A percentile compares a stretch with the other conserved stretches of the same genome.
Conservation (phyloP, 2,329 filamentous ascomycete species). For the Clonostachys byssicola region DNA sequence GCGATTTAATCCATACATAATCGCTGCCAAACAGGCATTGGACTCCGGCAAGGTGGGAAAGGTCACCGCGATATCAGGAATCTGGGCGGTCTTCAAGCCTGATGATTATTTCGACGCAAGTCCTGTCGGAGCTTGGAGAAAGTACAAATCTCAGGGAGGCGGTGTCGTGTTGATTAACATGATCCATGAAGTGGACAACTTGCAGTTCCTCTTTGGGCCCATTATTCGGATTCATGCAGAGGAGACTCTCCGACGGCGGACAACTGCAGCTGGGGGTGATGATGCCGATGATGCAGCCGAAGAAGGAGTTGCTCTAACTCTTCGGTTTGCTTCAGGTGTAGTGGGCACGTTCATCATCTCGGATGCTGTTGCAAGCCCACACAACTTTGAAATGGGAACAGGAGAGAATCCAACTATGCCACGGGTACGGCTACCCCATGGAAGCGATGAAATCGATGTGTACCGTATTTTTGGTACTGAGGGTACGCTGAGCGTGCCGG, state of each 20-base stretch:
- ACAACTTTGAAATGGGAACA: conserved; percentile 52
- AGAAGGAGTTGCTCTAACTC: conserved; percentile 49
- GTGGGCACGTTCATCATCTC: conserved; percentile 54
- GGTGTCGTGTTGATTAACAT: conserved; percentile 54
- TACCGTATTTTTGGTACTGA: conserved; percentile 51
- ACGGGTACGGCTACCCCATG: neutral
- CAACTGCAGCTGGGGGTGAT: neutral
- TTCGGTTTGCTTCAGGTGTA: conserved; percentile 47
- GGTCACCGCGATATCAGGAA: conserved; percentile 46
- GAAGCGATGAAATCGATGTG: conserved; percentile 24
- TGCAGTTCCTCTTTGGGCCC: conserved; percentile 51
- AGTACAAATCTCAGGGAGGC: conserved; percentile 20
- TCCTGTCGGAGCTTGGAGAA: conserved; percentile 35
- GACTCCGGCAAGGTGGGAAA: conserved; percentile 32
- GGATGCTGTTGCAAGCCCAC: conserved; percentile 44
- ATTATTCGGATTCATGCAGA: conserved; percentile 48
- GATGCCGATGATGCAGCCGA: conserved; percentile 37
- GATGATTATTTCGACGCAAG: conserved; percentile 34
- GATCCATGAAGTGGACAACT: conserved; percentile 55
- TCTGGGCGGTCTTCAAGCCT: conserved; percentile 51
- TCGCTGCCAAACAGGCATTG: conserved; percentile 40
- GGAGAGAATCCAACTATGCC: conserved; percentile 54
- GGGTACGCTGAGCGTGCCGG: conserved; percentile 48
- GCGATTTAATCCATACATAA: conserved; percentile 53
- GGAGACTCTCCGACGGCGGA: conserved; percentile 14